Conservation (phyloP, 495 filamentous ascomycete genomes). For the Tuber indicum region DNA sequence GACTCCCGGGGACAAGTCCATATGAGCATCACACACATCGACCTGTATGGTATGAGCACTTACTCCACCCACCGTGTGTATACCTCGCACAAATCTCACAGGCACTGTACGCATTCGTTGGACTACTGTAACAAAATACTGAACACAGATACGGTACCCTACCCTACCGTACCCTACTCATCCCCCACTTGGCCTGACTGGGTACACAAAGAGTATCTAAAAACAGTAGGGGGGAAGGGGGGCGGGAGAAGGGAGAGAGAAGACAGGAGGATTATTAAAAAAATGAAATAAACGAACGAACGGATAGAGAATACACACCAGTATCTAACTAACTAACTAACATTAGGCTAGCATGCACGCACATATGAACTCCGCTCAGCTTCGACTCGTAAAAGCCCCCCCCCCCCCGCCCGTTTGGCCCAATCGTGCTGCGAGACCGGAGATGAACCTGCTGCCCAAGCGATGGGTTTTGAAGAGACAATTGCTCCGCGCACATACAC, state of each 20-base stretch:
- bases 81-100: neutral
- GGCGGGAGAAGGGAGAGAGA: neutral
- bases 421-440: conserved; percentile 36
- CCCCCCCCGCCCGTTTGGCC: conserved; percentile 20
- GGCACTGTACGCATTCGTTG: neutral
- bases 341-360: neutral
- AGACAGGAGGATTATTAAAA: neutral
- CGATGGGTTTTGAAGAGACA: conserved; percentile 20
- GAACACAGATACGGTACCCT: neutral
- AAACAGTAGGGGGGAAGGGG: neutral
- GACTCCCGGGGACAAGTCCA: conserved; percentile 18
- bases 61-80: conserved; percentile 6
- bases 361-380: neutral
- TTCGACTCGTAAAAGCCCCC: conserved; percentile 14
- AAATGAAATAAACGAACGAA: neutral
- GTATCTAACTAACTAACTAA: conserved; percentile 2
- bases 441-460: conserved; percentile 36
- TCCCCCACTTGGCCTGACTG: neutral
- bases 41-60: conserved; percentile 30
- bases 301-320: neutral
- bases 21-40: conserved; percentile 21
- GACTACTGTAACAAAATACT: neutral
- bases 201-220: neutral
- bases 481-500: conserved; percentile 32
- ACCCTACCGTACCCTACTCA: no score